Evolutionary conservation across 768 basidiomycete genomes (phyloP).

Genomic region (Lactarius indigo): DNA sequence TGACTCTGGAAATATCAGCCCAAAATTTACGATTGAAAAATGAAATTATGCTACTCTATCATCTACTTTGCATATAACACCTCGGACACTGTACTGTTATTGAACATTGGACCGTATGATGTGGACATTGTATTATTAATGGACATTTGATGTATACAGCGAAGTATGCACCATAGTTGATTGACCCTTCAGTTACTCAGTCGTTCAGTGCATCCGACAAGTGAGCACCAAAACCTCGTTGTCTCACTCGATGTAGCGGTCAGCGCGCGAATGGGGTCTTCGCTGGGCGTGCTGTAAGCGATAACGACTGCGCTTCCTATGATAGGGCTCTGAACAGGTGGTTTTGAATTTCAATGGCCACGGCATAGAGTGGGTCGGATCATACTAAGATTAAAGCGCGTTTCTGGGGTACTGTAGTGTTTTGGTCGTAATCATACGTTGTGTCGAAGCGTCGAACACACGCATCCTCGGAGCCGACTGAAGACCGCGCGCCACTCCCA

Average conservation of each 20-base stretch:
- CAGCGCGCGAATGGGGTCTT: too few species aligned
- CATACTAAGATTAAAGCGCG: neutral
- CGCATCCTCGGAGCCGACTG: neutral
- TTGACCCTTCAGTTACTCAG: neutral
- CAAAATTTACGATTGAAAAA: slow-evolving; percentile 50
- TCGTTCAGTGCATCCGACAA: neutral
- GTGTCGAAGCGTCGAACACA: neutral
- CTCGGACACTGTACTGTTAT: slow-evolving; percentile 2
- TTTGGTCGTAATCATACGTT: neutral
- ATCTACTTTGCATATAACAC: neutral
- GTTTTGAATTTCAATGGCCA: neutral
- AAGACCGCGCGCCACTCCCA: neutral
- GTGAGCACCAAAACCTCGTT: neutral
- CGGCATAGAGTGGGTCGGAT: neutral
- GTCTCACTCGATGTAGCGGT: neutral
- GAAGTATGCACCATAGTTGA: neutral
- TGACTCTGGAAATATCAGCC: slow-evolving; percentile 62
- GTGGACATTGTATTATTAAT: slow-evolving; percentile 8
- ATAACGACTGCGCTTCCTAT: too few species aligned
- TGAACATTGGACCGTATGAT: slow-evolving; percentile 3
- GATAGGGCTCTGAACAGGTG: neutral
- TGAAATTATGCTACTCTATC: neutral
- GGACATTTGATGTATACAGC: slow-evolving; percentile 1
- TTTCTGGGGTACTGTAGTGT: neutral
- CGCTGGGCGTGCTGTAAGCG: too few species aligned